These are phyloP conservation scores for Volvariella surrecta DNA, from an alignment of 1,284 basidiomycete species.

Conservation along the genomic window DNA sequence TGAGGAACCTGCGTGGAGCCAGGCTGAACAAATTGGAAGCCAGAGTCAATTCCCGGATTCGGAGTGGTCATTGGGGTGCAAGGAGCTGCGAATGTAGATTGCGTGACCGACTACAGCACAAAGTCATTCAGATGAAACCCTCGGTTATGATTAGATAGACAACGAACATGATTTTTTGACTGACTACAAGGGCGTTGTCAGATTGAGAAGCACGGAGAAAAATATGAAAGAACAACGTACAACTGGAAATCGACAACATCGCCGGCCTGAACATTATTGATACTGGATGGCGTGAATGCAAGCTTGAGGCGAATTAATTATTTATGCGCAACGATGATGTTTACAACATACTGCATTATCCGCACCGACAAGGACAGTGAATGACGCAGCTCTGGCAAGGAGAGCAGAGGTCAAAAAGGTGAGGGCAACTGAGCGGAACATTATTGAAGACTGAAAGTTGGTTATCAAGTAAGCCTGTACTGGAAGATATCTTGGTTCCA, in stretches of 20 bases:
- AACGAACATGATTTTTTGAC: conserved; percentile 30
- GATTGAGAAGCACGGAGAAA: neutral
- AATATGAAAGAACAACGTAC: conserved; percentile 22
- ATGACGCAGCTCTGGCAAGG: conserved; percentile 27
- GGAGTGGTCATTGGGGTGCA: conserved; percentile 20
- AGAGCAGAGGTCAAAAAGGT: conserved; percentile 34
- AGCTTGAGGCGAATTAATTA: conserved; percentile 13
- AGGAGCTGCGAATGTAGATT: conserved; percentile 27
- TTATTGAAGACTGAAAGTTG: conserved; percentile 21
- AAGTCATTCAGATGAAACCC: neutral
- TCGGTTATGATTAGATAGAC: neutral
- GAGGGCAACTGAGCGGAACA: conserved; percentile 40
- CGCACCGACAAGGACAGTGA: conserved; percentile 23
- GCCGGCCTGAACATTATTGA: conserved; percentile 3
- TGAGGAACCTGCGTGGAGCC: conserved; percentile 20
- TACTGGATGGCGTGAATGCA: conserved; percentile 4
- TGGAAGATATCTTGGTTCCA: neutral
- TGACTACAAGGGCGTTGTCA: conserved; percentile 15
- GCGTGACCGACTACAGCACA: conserved; percentile 25
- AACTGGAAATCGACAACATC: conserved; percentile 23
- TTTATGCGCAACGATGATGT: neutral
- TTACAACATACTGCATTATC: conserved; percentile 4
- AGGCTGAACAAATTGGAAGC: conserved; percentile 26
- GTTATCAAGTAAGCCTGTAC: neutral
- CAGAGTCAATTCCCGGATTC: conserved; percentile 39